Base-by-base conservation (phyloP, 352 stramenopile genomes). In the Pythium aphanidermatum region DNA sequence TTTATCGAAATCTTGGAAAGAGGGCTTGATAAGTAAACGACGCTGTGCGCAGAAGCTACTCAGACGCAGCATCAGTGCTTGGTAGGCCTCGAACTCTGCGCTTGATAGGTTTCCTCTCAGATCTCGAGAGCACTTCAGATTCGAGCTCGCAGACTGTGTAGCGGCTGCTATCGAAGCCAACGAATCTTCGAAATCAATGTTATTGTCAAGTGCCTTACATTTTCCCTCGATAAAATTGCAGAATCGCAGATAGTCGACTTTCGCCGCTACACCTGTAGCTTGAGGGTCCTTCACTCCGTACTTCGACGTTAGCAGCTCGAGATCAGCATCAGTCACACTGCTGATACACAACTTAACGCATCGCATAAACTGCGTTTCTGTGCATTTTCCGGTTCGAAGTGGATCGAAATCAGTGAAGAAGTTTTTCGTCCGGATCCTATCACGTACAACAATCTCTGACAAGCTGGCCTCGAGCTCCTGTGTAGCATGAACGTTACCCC, bases 351-450 rank as follows among this genome's bases (percentile, higher is more conserved):
- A 49, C 49, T 93, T 93, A 9, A 83, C 60, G 16, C 75, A 89
- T 24, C 78, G 75, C 34, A 74, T 68, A 59, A 93, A 93, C 51
- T 93, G 81, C 12, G 74, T 58, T 28, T 88, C 72, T 0, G 72
- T 78, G 47, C 78, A 91, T 34, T 86, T 91, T 5, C 78, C 78
- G 0, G 69, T 84, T 7, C 78, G 75, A 14, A 93, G 51, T 13
- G 64, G 65, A 41, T 93, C 81, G 36, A 91, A 93, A 40, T 93
- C 81, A 4, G 62, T 85, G 35, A 93, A 93, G 43, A 91, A 93
- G 43, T 83, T 84, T 46, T 89, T 90, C 7, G 73, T 77, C 8
- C 81, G 78, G 50, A 93, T 93, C 14, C 81, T 73, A 31, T 91
- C 78, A 11, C 81, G 74, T 2, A 80, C 34, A 0, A 69, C 68